Conservation (phyloP, 192 early-diverging fungal species). For the Rhizophlyctis rosea region DNA sequence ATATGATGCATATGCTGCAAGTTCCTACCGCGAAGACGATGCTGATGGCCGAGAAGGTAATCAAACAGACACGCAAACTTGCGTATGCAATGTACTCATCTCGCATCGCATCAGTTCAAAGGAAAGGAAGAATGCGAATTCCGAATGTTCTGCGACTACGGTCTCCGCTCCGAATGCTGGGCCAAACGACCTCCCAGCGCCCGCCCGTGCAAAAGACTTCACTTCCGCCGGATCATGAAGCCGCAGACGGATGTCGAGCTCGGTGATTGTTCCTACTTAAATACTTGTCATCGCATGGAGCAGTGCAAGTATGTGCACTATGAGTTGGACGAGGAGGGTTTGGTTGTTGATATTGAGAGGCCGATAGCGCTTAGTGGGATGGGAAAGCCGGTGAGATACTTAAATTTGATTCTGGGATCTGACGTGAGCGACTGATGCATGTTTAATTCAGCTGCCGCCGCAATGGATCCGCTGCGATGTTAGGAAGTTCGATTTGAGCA, state of each 20-base stretch:
- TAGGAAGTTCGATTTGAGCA: constrained; percentile 48
- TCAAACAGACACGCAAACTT: neutral
- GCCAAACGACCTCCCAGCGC: neutral
- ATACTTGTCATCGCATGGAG: constrained; percentile 63
- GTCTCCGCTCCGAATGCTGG: constrained; percentile 41
- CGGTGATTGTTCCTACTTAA: constrained; percentile 66
- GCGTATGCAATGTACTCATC: neutral
- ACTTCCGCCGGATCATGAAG: constrained; percentile 49
- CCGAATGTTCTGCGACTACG: constrained; percentile 49
- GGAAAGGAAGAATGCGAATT: constrained; percentile 24
- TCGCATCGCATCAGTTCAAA: constrained; percentile 8
- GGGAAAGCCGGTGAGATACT: constrained; percentile 14
- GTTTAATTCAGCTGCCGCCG: constrained; percentile 48
- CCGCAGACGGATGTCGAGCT: constrained; percentile 49
- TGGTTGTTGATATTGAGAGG: constrained; percentile 16
- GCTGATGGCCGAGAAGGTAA: constrained; percentile 36
- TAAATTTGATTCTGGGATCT: too few relatives aligned
- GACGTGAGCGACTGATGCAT: too few relatives aligned
- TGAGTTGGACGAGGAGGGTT: constrained; percentile 44
- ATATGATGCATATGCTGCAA: constrained; percentile 29
- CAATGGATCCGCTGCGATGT: constrained; percentile 68
- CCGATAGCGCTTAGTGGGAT: constrained; percentile 16
- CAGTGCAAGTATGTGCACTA: constrained; percentile 65
- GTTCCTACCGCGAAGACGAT: constrained; percentile 28
- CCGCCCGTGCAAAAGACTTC: constrained; percentile 38